Conservation (phyloP, 192 early-diverging fungal species). For the Podila clonocystis region DNA sequence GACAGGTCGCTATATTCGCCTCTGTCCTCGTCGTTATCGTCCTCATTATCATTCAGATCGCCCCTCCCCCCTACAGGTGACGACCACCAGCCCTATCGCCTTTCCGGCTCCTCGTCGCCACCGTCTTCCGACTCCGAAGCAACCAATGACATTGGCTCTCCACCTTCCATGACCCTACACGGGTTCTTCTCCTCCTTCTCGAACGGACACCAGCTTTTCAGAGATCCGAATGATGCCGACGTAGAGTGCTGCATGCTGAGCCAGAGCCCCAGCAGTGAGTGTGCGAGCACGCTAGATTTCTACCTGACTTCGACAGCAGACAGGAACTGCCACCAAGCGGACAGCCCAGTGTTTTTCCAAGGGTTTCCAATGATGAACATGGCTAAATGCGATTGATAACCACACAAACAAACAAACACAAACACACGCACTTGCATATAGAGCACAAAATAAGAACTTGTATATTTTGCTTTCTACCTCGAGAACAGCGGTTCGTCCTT, state of each 20-base stretch:
- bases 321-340: conserved; percentile 9
- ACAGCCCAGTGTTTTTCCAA: conserved; percentile 29
- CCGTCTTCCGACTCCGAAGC: not conserved
- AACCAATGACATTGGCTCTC: not conserved
- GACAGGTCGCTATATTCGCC: too few relatives aligned
- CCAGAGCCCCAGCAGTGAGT: not conserved
- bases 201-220: conserved; percentile 19
- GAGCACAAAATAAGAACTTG: not conserved
- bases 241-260: not conserved
- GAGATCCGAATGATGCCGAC: not conserved
- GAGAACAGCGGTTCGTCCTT: conserved; percentile 10
- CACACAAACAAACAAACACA: not conserved
- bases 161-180: not conserved
- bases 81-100: not conserved
- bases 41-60: not conserved
- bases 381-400: not conserved
- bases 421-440: not conserved
- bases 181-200: conserved; percentile 9
- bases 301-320: not conserved
- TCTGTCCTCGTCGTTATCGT: not conserved
- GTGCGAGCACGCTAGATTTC: not conserved
- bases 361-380: conserved; percentile 27
- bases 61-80: not conserved
- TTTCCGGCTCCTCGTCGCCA: too few relatives aligned
- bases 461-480: not conserved